Conservation (phyloP, 768 basidiomycete genomes). For the Collybiopsis luxurians region DNA sequence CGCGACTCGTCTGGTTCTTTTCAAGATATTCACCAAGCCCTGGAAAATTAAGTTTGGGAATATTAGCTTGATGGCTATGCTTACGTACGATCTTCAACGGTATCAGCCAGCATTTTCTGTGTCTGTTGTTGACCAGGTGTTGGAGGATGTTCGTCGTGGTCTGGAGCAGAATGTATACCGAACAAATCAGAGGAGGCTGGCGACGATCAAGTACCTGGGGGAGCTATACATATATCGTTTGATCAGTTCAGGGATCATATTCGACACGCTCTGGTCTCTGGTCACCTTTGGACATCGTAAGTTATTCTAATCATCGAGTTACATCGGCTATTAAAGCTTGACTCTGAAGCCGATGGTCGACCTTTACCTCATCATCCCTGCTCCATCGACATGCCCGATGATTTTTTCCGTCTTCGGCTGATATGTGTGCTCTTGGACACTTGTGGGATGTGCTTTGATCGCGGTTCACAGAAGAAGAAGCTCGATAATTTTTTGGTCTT, state of each 20-base stretch:
- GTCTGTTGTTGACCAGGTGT: constrained; percentile 87
- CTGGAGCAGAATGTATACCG: constrained; percentile 95
- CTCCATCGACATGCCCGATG: constrained; percentile 87
- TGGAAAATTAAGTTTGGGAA: constrained; percentile 97
- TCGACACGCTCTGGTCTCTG: constrained; percentile 92
- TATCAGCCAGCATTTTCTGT: constrained; percentile 90
- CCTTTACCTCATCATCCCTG: constrained; percentile 77
- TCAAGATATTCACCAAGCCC: constrained; percentile 94
- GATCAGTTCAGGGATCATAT: constrained; percentile 83
- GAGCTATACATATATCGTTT: constrained; percentile 97
- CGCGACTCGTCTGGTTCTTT: constrained; percentile 57
- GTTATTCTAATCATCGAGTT: constrained; percentile 28
- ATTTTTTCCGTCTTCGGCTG: constrained; percentile 92
- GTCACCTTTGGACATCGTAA: constrained; percentile 95
- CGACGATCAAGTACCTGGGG: constrained; percentile 92
- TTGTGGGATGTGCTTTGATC: constrained; percentile 97
- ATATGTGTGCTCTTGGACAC: constrained; percentile 93
- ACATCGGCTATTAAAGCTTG: constrained; percentile 11
- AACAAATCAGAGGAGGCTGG: constrained; percentile 89
- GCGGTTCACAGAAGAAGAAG: constrained; percentile 88
- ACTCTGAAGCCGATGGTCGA: constrained; percentile 73
- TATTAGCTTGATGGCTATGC: constrained; percentile 86
- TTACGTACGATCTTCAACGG: constrained; percentile 91
- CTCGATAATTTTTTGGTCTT: constrained; percentile 89
- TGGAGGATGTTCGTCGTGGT: constrained; percentile 89